A percentile compares a stretch with the other conserved stretches of the same genome.
Evolutionary conservation across 2,329 filamentous ascomycete genomes (phyloP).

Genomic region (Epichloe hybrida): DNA sequence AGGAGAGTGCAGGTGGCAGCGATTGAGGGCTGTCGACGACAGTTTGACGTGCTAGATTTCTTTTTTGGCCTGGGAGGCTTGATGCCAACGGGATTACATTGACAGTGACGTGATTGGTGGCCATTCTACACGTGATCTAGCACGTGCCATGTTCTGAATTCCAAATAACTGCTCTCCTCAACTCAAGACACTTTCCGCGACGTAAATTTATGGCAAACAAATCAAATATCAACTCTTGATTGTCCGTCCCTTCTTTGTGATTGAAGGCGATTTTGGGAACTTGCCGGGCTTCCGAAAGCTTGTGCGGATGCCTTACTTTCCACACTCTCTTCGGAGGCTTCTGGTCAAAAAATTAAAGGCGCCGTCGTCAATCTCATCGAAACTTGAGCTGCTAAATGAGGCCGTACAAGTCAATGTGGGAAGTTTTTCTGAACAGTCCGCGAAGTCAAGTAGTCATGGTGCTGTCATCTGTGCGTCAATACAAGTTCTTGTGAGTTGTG

Average conservation of each 20-base stretch:
- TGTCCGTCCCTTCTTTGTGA: too few relatives aligned
- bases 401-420: neutral
- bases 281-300: neutral
- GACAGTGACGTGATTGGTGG: slow-evolving; percentile 23
- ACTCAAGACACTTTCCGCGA: too few relatives aligned
- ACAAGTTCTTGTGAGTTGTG: too few relatives aligned
- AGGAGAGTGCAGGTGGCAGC: slow-evolving; percentile 8
- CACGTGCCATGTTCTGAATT: neutral
- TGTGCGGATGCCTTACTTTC: neutral
- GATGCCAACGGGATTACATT: slow-evolving; percentile 27
- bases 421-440: neutral
- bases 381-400: neutral
- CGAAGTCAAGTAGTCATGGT: too few relatives aligned
- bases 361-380: neutral
- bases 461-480: too few relatives aligned
- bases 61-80: slow-evolving; percentile 2
- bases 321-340: neutral
- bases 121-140: neutral
- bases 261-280: too few relatives aligned
- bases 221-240: too few relatives aligned
- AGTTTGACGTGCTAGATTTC: slow-evolving; percentile 5
- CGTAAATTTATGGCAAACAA: too few relatives aligned
- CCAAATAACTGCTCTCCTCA: too few relatives aligned
- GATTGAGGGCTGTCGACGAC: slow-evolving; percentile 11
- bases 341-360: neutral